These are phyloP conservation scores for Puccinia hordei DNA, from an alignment of 1,284 basidiomycete species.

Conservation along the genomic window DNA sequence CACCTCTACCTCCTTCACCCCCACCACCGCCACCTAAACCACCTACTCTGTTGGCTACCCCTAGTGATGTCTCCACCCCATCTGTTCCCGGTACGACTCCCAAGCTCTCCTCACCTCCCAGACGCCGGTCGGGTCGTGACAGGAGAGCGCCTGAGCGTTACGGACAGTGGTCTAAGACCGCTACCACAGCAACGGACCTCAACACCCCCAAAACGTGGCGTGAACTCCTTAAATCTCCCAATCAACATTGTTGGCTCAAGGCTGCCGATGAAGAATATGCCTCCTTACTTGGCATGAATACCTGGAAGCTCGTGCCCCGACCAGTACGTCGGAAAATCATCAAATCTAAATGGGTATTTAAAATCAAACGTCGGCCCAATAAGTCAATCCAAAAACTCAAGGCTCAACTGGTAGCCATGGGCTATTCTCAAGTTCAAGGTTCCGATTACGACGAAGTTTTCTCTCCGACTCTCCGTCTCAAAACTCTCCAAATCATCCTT, in stretches of 20 bases:
- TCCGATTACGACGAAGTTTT: conserved; percentile 4
- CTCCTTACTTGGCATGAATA: not conserved
- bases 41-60: too few species aligned
- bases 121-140: too few species aligned
- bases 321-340: not conserved
- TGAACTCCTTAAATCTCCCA: not conserved
- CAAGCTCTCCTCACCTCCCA: too few species aligned
- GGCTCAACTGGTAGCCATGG: too few species aligned
- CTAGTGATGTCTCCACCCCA: too few species aligned
- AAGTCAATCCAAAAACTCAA: conserved; percentile 2
- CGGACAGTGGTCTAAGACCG: too few species aligned
- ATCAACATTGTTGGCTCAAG: not conserved
- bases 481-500: not conserved
- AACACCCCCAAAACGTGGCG: not conserved
- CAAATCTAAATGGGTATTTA: conserved; percentile 12
- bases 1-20: too few species aligned
- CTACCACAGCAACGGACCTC: too few species aligned
- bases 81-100: too few species aligned
- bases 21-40: too few species aligned
- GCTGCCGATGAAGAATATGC: not conserved
- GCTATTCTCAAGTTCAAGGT: too few species aligned
- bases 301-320: not conserved
- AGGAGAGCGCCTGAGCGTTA: too few species aligned
- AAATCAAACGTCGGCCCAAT: not conserved
- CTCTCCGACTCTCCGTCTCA: not conserved